Evolutionary conservation across 2,329 filamentous ascomycete species (phyloP), one percentile per base, ranked within the genome.

Genomic region (Colletotrichum eremochloae): DNA sequence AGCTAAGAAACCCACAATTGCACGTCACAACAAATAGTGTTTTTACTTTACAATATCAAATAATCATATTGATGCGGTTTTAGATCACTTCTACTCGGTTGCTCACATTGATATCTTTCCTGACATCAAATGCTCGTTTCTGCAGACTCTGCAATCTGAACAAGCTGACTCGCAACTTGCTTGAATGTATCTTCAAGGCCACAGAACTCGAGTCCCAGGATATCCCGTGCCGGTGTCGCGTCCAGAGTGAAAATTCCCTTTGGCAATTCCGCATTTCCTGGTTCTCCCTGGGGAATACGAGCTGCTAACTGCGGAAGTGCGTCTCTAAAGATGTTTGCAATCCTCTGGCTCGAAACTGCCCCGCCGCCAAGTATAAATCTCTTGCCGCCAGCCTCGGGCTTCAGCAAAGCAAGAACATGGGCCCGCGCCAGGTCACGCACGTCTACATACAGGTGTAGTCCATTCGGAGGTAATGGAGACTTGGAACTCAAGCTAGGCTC

Each of bases 361-460:
- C 75, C 76, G 2, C 46, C 74, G 2, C 65, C 57, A 9, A 74
- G 24, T 29, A 79, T 53, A 73, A 76, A 79, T 12, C 78, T 64
- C 66, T 74, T 73, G 36, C 75, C 76, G 9, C 76, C 77, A 0
- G 77, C 77, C 40, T 74, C 74, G 4, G 74, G 71, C 36, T 62
- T 55, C 7, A 68, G 73, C 53, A 74, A 74, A 15, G 74, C 75
- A 1, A 76, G 72, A 0, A 78, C 38, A 58, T 78, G 77, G 4
- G 75, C 76, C 18, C 64, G 68, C 5, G 77, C 77, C 7, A 76
- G 14, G 61, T 78, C 76, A 14, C 77, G 76, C 24, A 78, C 77
- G 60, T 78, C 76, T 44, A 78, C 74, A 56, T 55, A 55, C 52
- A 55, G 31, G 3, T 55, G 52, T 5, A 55, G 18, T n/a, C 52